Evolutionary conservation across 202 grass and related monocot species (phyloP), one percentile per base, ranked within the genome.

Genomic region (Panicum hallii): DNA sequence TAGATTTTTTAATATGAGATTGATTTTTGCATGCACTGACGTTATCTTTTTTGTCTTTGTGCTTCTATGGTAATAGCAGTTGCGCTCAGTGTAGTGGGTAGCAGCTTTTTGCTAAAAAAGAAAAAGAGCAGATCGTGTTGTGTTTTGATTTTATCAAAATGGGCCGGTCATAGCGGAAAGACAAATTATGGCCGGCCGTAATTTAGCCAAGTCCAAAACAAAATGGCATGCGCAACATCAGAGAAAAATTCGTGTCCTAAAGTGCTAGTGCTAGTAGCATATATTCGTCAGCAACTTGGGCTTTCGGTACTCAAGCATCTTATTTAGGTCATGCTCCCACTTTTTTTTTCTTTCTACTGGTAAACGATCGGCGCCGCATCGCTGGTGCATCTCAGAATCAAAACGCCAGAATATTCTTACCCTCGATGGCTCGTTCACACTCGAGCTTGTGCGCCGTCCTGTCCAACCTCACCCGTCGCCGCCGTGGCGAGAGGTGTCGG

Each of bases 301-400:
- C 83, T 86, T 86, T 86, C 79, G 66, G 72, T 52, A 41, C 13
- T 13, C 6, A 41, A 41, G 32, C 50, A 75, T 19, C 67, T 77
- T 67, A 53, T 12, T 74, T 20, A 40, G 53, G 63, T 54, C 32
- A 49, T 15, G 44, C 6, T 3, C 65, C 5, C 32, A 55, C 5
- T n/a, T 20, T 38, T 12, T 6, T 12, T 74, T 28, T 5, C 48
- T 16, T 6, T 11, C 1, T 52, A 32, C 7, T 11, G 46, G 67
- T 34, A 43, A 74, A 75, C 6, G 63, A 62, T 13, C 8, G 80
- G 30, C n/a, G 69, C 53, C 36, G 28, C 4, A 47, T 70, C n/a
- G 38, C 47, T 67, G 15, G 57, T 80, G 75, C 32, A 80, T 83
- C 44, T 80, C 75, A 30, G 38, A 74, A 81, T 75, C 9, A 40